A percentile compares a stretch with the other conserved stretches of the same genome.
Evolutionary conservation across 1,139 yeast species (phyloP).

Genomic region (Blastobotrys elegans): DNA sequence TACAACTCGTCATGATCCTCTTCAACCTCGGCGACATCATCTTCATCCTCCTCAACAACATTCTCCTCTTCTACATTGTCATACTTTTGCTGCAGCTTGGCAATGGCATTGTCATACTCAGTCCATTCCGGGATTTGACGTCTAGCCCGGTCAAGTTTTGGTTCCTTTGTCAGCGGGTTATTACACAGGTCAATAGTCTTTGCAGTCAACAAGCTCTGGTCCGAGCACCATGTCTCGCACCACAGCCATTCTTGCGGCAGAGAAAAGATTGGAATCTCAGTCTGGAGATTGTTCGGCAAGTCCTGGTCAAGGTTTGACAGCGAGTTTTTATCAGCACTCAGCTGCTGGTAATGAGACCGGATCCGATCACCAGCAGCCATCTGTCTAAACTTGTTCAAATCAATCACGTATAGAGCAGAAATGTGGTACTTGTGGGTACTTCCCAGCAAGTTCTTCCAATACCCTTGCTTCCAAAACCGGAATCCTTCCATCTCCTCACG

Average conservation of each 20-base stretch:
- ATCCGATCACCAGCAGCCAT: conserved; percentile 71
- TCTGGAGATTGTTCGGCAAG: conserved; percentile 79
- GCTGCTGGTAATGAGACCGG: conserved; percentile 79
- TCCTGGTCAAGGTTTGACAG: conserved; percentile 86
- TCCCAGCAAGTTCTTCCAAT: conserved; percentile 67
- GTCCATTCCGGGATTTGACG: conserved; percentile 78
- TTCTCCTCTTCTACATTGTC: not conserved
- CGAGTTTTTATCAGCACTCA: conserved; percentile 75
- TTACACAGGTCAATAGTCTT: conserved; percentile 80
- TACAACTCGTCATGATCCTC: conserved; percentile 32
- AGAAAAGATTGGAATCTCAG: conserved; percentile 59
- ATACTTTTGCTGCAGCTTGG: conserved; percentile 29
- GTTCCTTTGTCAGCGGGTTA: conserved; percentile 75
- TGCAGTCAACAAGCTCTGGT: conserved; percentile 53
- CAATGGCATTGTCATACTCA: conserved; percentile 52
- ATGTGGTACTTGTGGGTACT: conserved; percentile 62
- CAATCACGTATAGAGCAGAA: conserved; percentile 80
- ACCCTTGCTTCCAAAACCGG: conserved; percentile 91
- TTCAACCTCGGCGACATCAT: conserved; percentile 3
- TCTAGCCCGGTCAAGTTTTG: conserved; percentile 66
- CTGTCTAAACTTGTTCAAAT: conserved; percentile 59
- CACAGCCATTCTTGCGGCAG: conserved; percentile 82
- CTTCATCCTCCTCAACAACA: conserved; percentile 17
- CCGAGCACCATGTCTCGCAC: conserved; percentile 95
- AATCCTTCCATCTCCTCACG: conserved; percentile 77